Conservation (phyloP, 2,329 filamentous ascomycete species). For the Sordariomycetes sp. region DNA sequence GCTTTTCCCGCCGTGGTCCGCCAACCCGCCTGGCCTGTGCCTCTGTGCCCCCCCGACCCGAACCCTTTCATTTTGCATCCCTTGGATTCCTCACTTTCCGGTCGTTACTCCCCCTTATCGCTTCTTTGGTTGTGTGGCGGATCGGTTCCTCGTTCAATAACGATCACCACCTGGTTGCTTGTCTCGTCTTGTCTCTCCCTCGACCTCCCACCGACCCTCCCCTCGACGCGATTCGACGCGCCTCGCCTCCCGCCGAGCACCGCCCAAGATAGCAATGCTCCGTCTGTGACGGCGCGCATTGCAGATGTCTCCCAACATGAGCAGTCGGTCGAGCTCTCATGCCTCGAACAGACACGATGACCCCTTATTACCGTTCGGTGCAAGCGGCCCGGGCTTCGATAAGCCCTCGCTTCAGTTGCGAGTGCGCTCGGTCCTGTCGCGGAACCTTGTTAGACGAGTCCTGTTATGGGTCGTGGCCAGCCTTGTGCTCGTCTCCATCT, state of each 20-base stretch:
- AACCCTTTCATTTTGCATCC: too few species aligned
- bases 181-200: neutral
- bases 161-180: neutral
- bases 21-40: too few species aligned
- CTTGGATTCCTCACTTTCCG: too few species aligned
- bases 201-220: neutral
- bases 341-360: constrained; percentile 20
- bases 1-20: too few species aligned
- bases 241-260: too few species aligned
- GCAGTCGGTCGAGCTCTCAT: constrained; percentile 23
- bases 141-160: too few species aligned
- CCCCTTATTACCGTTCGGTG: constrained; percentile 20
- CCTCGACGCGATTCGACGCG: neutral
- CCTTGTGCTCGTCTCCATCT: constrained; percentile 28
- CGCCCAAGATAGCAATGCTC: constrained; percentile 1
- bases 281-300: constrained; percentile 13
- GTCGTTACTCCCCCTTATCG: too few species aligned
- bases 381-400: constrained; percentile 17
- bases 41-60: too few species aligned
- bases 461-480: constrained; percentile 38
- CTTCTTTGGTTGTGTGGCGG: too few species aligned
- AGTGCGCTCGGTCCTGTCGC: constrained; percentile 33
- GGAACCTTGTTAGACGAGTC: constrained; percentile 43
- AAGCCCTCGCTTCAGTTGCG: constrained; percentile 28
- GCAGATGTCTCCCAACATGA: constrained; percentile 5